phyloP scores from a whole-genome alignment of 1,139 yeast genomes.

The Yamadazyma jaroonii region DNA sequence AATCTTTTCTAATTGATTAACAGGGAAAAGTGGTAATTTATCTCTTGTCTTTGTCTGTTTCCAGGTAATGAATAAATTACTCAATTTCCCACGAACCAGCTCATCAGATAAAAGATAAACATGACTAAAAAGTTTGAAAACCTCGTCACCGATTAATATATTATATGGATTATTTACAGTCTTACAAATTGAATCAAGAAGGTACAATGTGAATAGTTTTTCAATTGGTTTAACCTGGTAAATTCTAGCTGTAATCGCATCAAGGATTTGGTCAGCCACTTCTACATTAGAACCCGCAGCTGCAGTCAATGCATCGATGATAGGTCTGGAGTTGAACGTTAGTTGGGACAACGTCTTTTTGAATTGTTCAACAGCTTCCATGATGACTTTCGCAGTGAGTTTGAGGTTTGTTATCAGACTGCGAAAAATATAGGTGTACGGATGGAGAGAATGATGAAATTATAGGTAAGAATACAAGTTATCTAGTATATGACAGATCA shows the following conservation, averaged over 20 bases:
- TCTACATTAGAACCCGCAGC: slow-evolving; percentile 82
- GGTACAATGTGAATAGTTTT: slow-evolving; percentile 78
- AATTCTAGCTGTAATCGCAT: slow-evolving; percentile 65
- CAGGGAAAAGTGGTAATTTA: slow-evolving; percentile 69
- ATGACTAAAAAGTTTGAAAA: slow-evolving; percentile 67
- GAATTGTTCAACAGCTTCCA: slow-evolving; percentile 50
- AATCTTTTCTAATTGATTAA: slow-evolving; percentile 66
- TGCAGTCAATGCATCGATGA: slow-evolving; percentile 80
- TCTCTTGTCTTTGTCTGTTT: slow-evolving; percentile 53
- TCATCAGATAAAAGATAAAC: slow-evolving; percentile 80
- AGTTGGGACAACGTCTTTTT: slow-evolving; percentile 66
- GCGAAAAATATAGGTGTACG: background rate
- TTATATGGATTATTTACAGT: slow-evolving; percentile 89
- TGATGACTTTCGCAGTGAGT: slow-evolving; percentile 10
- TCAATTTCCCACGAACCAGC: slow-evolving; percentile 61
- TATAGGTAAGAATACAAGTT: no score
- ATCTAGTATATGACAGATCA: no score
- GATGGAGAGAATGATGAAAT: no score
- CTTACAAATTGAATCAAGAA: slow-evolving; percentile 91
- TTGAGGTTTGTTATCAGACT: no score
- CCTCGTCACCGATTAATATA: slow-evolving; percentile 62
- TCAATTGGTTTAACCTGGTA: slow-evolving; percentile 63
- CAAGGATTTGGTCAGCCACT: slow-evolving; percentile 74
- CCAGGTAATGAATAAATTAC: slow-evolving; percentile 86
- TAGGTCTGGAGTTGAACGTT: slow-evolving; percentile 87